Conservation (phyloP, 2,329 filamentous ascomycete genomes). For the Alternaria novae-zelandiae region DNA sequence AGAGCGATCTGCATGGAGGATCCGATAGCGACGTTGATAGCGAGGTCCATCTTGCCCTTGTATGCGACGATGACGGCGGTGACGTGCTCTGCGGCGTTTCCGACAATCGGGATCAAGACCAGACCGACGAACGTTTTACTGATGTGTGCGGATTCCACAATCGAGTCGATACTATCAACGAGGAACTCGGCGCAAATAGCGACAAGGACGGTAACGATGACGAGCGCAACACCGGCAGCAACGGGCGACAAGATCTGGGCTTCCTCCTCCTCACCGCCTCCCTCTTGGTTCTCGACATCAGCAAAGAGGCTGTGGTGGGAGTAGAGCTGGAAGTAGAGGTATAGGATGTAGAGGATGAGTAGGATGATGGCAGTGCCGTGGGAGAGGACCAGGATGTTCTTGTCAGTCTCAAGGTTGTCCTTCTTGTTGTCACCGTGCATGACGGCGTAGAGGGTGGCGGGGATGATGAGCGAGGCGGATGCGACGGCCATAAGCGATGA, state of each 20-base stretch:
- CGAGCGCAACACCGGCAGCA: constrained; percentile 54
- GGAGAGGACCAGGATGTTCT: constrained; percentile 58
- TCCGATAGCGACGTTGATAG: constrained; percentile 62
- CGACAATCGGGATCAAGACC: constrained; percentile 63
- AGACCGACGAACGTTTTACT: constrained; percentile 64
- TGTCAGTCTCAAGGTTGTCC: constrained; percentile 49
- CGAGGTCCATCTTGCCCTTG: constrained; percentile 65
- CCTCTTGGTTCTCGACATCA: constrained; percentile 43
- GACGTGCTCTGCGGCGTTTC: constrained; percentile 64
- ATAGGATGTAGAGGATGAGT: constrained; percentile 60
- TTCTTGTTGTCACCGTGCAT: constrained; percentile 49
- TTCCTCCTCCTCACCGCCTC: constrained; percentile 40
- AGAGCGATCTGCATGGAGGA: constrained; percentile 63
- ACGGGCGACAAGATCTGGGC: constrained; percentile 54
- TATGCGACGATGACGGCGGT: constrained; percentile 62
- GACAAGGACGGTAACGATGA: constrained; percentile 57
- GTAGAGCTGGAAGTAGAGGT: constrained; percentile 63
- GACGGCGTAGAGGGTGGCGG: constrained; percentile 59
- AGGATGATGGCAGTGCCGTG: constrained; percentile 62
- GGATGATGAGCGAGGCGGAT: constrained; percentile 61
- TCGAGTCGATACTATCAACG: constrained; percentile 61
- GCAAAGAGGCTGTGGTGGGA: constrained; percentile 58
- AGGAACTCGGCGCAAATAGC: constrained; percentile 61
- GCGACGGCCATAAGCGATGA: constrained; percentile 65
- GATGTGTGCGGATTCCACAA: constrained; percentile 59